Evolutionary conservation across 345 rosid species (phyloP), one percentile per base, ranked within the genome.

Genomic region (Gossypium anomalum): DNA sequence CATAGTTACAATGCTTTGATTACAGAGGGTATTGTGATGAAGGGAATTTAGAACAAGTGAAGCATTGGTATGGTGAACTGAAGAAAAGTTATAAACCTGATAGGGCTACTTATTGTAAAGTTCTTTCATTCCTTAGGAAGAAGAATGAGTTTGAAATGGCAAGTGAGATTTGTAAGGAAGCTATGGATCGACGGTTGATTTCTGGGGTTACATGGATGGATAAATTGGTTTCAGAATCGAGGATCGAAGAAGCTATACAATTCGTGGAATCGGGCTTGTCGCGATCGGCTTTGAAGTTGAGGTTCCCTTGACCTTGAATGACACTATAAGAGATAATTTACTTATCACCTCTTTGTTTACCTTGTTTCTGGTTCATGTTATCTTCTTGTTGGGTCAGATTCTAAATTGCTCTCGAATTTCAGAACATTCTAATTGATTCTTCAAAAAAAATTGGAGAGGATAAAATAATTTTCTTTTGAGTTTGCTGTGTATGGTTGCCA

Each of bases 131-230:
- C 52, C 67, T 84, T 49, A 82, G 88, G 27, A 79, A 87, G 78
- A 81, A 87, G 51, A 89, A 82, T 63, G 95, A 93, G 63, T 51
- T 84, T 53, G 87, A 73, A 14, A 80, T 77, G 61, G 97, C 90
- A 23, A 73, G 64, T 58, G 82, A 82, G 79, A 76, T 90, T 16
- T 89, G 85, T 44, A 78, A 78, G 78, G 84, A 80, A 58, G 73
- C 80, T 65, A 72, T 89, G 45, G 19, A 60, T 3, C 80, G 72
- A 69, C 72, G 78, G 45, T 49, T 71, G 9, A 68, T 67, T 43
- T 74, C 83, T 3, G 80, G 81, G 51, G 67, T 14, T 60, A 71
- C 74, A n/a, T 90, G 87, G 8, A 85, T 89, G 27, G 81, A 85
- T 81, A 73, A 55, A 34, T 80, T 91, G 86, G 84, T 84, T 70